Conservation (phyloP, 345 rosid species). For the Euphorbia lathyris region DNA sequence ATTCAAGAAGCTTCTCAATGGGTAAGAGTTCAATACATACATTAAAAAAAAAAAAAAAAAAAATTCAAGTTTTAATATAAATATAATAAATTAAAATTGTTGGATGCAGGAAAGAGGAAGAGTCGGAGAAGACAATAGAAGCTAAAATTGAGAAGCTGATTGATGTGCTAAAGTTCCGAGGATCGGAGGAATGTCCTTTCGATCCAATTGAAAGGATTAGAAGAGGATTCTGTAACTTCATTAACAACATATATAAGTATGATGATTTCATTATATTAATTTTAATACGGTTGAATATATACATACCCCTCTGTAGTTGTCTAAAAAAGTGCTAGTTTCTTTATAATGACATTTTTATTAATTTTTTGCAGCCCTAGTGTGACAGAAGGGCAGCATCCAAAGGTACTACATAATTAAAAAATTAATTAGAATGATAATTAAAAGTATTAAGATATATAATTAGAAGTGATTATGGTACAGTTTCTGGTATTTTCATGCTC, state of each 20-base stretch:
- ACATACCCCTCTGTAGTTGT: too few species aligned
- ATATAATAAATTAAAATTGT: background rate
- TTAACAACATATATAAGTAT: conserved; percentile 19
- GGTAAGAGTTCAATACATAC: too few species aligned
- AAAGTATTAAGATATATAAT: too few species aligned
- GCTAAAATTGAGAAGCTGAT: background rate
- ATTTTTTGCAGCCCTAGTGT: background rate
- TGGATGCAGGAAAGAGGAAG: conserved; percentile 9
- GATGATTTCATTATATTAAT: too few species aligned
- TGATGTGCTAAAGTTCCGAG: background rate
- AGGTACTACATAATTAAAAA: conserved; percentile 6
- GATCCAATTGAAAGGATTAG: conserved; percentile 7
- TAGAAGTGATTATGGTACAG: background rate
- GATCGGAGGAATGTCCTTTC: background rate
- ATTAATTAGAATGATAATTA: too few species aligned
- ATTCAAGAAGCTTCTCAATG: conserved; percentile 13
- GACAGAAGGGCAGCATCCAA: conserved; percentile 20
- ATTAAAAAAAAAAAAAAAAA: too few species aligned
- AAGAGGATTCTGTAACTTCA: conserved; percentile 17
- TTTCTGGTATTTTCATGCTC: conserved; percentile 41
- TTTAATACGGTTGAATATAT: too few species aligned
- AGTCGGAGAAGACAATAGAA: background rate
- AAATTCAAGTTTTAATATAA: background rate
- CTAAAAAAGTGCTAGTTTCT: too few species aligned
- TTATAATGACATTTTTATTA: too few species aligned